Percentiles rank a stretch among this genome's conserved stretches.
These are phyloP conservation scores for Penicillium palitans DNA, from an alignment of 2,329 filamentous ascomycete species.

Conservation along the genomic window DNA sequence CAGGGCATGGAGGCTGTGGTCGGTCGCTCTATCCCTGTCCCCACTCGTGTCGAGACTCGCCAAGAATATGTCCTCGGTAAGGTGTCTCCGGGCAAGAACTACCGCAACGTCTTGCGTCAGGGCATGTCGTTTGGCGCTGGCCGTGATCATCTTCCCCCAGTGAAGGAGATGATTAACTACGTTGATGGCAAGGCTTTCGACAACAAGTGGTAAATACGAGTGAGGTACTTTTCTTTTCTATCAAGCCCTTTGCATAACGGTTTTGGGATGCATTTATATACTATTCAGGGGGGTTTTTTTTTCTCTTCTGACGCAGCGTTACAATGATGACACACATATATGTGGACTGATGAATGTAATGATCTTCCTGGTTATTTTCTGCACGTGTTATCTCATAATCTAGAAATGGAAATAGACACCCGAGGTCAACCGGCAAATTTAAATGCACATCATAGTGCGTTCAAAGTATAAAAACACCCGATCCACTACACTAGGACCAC, in stretches of 20 bases:
- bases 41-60: constrained; percentile 55
- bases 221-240: not conserved
- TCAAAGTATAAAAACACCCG: not conserved
- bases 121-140: constrained; percentile 54
- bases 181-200: constrained; percentile 51
- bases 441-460: not conserved
- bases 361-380: not conserved
- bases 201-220: constrained; percentile 45
- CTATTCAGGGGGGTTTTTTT: not conserved
- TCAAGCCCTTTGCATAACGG: not conserved
- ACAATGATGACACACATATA: not conserved
- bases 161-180: constrained; percentile 54
- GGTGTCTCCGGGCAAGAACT: constrained; percentile 56
- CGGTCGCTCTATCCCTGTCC: constrained; percentile 57
- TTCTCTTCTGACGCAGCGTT: not conserved
- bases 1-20: constrained; percentile 62
- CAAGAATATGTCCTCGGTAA: constrained; percentile 57
- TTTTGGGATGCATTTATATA: not conserved
- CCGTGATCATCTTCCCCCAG: constrained; percentile 46
- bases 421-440: not conserved
- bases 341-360: not conserved
- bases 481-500: not conserved
- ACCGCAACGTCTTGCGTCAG: constrained; percentile 54
- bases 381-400: too few species aligned
- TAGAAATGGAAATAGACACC: not conserved